Evolutionary conservation across 1,139 yeast species (phyloP).

Genomic region (Candida gigantensis): DNA sequence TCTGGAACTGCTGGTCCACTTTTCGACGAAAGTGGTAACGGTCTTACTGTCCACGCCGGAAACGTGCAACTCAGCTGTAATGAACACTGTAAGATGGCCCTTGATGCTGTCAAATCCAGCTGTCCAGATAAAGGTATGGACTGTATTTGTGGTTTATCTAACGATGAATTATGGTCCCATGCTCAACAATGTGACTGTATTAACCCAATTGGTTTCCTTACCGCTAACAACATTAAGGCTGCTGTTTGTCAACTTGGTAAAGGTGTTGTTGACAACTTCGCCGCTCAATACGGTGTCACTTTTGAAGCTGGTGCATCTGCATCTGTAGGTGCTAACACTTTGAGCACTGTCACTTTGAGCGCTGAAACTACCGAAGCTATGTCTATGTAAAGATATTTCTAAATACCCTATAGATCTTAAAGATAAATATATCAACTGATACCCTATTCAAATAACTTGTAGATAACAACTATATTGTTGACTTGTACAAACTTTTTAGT

Average conservation of each 20-base stretch:
- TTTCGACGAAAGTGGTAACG: constrained; percentile 1
- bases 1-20: not conserved
- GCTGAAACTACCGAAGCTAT: no score
- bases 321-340: no score
- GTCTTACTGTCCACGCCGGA: not conserved
- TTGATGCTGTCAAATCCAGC: not conserved
- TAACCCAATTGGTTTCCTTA: constrained; percentile 4
- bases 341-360: no score
- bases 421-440: no score
- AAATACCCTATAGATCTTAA: no score
- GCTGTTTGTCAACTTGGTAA: constrained; percentile 2
- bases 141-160: constrained; percentile 5
- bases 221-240: constrained; percentile 2
- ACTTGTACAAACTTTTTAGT: no score
- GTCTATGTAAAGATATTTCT: no score
- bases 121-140: constrained; percentile 3
- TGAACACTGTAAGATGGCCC: constrained; percentile 4
- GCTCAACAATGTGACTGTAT: constrained; percentile 5
- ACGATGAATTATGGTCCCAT: constrained; percentile 4
- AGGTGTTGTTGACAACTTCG: not conserved
- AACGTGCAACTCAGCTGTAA: constrained; percentile 3
- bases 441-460: no score
- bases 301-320: no score
- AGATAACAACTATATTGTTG: no score
- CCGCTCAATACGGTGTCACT: not conserved